Evolutionary conservation across 192 early-diverging fungal species (phyloP).

Genomic region (Dimargaris cristalligena): DNA sequence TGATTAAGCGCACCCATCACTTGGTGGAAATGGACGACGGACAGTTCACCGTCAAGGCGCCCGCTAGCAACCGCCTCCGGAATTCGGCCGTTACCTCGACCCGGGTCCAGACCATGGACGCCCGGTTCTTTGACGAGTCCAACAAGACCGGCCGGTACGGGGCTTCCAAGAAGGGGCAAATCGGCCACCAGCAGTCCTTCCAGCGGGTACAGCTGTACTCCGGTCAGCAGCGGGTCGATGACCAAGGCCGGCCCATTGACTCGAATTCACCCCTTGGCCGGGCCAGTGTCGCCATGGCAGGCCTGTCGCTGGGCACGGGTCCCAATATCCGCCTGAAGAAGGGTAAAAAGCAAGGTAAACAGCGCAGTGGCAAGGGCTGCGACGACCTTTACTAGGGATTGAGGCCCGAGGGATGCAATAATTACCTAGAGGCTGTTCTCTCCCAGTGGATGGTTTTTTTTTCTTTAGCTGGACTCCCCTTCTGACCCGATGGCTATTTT

Average conservation of each 20-base stretch:
- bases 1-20: conserved; percentile 20
- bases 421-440: too few relatives aligned
- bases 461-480: too few relatives aligned
- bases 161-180: conserved; percentile 33
- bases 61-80: conserved; percentile 1
- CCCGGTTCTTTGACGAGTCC: conserved; percentile 4
- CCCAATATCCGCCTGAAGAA: conserved; percentile 45
- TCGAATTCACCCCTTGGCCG: conserved; percentile 16
- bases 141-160: conserved; percentile 14
- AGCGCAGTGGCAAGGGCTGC: conserved; percentile 44
- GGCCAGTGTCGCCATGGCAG: conserved; percentile 15
- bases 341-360: conserved; percentile 58
- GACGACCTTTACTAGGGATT: conserved; percentile 13
- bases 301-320: conserved; percentile 17
- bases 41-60: conserved; percentile 17
- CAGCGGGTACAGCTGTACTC: conserved; percentile 43
- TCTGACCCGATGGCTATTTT: too few relatives aligned
- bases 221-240: conserved; percentile 30
- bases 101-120: conserved; percentile 17
- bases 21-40: conserved; percentile 30
- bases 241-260: conserved; percentile 27
- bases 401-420: too few relatives aligned
- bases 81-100: conserved; percentile 14
- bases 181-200: conserved; percentile 24
- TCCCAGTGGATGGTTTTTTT: too few relatives aligned